Evolutionary conservation across 768 basidiomycete genomes (phyloP).

Genomic region (Saitozyma podzolica): DNA sequence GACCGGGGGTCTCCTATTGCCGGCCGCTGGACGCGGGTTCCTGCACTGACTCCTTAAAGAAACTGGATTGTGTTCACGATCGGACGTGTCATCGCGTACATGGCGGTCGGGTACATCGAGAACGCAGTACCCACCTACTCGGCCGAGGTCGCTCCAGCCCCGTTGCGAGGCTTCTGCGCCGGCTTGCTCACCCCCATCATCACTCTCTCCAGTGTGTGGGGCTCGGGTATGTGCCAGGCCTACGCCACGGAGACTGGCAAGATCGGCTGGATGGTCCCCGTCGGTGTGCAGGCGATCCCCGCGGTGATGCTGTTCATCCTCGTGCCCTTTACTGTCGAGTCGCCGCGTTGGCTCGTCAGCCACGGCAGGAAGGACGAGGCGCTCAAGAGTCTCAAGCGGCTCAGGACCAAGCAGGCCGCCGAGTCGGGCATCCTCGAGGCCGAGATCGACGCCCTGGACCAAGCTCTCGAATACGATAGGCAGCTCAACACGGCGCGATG

Average conservation of each 20-base stretch:
- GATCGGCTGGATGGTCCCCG: conserved; percentile 24
- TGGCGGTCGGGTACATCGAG: conserved; percentile 23
- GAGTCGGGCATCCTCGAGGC: conserved; percentile 13
- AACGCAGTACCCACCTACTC: conserved; percentile 23
- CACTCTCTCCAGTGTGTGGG: conserved; percentile 13
- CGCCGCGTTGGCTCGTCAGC: conserved; percentile 52
- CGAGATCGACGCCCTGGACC: conserved; percentile 22
- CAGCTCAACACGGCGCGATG: conserved; percentile 10
- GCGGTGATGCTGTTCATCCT: conserved; percentile 18
- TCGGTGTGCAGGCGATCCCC: conserved; percentile 46
- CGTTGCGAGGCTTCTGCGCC: conserved; percentile 22
- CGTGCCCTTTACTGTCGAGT: conserved; percentile 43
- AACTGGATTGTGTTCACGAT: not conserved
- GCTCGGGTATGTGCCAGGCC: conserved; percentile 16
- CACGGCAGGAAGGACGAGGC: conserved; percentile 29
- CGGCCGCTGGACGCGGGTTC: too few relatives aligned
- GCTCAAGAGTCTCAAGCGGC: conserved; percentile 13
- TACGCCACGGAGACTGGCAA: conserved; percentile 18
- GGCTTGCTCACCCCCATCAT: conserved; percentile 15
- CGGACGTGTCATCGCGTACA: conserved; percentile 13
- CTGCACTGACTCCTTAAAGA: too few relatives aligned
- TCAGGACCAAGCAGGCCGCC: conserved; percentile 15
- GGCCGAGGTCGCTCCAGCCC: conserved; percentile 25
- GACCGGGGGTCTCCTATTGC: too few relatives aligned
- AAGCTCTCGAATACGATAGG: conserved; percentile 18